Evolutionary conservation across 192 early-diverging fungal genomes (phyloP).

Genomic region (Borealophlyctis nickersoniae): DNA sequence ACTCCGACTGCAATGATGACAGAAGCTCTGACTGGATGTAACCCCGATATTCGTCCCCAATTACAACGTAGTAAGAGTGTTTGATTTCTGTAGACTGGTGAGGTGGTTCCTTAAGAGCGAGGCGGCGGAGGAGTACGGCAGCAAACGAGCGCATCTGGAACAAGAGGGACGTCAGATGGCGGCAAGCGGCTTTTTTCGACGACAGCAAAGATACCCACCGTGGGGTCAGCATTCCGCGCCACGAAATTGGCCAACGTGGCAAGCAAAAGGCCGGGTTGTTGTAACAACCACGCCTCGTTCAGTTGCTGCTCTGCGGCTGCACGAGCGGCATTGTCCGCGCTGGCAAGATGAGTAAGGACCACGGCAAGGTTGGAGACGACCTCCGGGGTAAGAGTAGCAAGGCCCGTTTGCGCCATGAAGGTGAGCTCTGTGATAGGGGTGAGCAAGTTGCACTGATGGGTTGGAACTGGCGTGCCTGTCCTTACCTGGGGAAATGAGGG

Average conservation of each 20-base stretch:
- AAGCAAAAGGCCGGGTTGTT: slow-evolving; percentile 60
- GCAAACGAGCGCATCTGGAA: slow-evolving; percentile 63
- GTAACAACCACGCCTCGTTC: slow-evolving; percentile 56
- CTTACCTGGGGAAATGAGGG: too few relatives aligned
- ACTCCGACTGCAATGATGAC: slow-evolving; percentile 73
- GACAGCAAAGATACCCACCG: slow-evolving; percentile 27
- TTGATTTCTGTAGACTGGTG: slow-evolving; percentile 17
- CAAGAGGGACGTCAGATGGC: background rate
- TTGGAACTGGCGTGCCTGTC: too few relatives aligned
- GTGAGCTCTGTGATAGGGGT: too few relatives aligned
- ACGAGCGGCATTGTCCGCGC: slow-evolving; percentile 59
- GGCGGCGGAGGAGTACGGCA: slow-evolving; percentile 65
- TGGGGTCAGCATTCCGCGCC: slow-evolving; percentile 45
- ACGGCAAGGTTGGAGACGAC: slow-evolving; percentile 28
- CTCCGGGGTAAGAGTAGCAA: slow-evolving; percentile 17
- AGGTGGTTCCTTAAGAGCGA: slow-evolving; percentile 43
- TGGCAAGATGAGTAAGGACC: slow-evolving; percentile 42
- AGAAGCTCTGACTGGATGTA: slow-evolving; percentile 76
- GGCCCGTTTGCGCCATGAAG: too few relatives aligned
- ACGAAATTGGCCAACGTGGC: slow-evolving; percentile 57
- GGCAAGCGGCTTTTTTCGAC: background rate
- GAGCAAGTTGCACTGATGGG: too few relatives aligned
- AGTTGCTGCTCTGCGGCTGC: slow-evolving; percentile 62
- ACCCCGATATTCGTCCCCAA: slow-evolving; percentile 61
- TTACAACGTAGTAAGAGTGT: slow-evolving; percentile 69